phyloP scores from a whole-genome alignment of 768 basidiomycete genomes.

The Lactarius tabidus region DNA sequence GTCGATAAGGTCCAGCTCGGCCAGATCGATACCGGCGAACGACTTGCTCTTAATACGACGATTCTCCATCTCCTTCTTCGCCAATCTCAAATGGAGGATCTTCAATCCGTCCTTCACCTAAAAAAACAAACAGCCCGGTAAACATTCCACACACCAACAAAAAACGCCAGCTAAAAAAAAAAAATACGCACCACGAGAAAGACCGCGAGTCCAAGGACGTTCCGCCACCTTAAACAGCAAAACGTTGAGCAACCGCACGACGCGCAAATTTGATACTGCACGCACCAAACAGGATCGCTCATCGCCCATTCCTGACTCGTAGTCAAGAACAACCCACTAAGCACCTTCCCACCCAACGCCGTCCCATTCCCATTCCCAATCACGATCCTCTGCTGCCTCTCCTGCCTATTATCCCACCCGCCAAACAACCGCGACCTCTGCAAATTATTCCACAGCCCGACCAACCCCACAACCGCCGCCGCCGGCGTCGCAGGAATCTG shows the following conservation, averaged over 20 bases:
- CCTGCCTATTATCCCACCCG: background rate
- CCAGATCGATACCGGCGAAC: slow-evolving; percentile 67
- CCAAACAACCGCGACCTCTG: background rate
- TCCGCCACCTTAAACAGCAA: slow-evolving; percentile 49
- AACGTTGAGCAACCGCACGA: too few species aligned
- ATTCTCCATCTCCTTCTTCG: slow-evolving; percentile 67
- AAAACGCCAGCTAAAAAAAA: background rate
- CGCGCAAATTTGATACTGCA: background rate
- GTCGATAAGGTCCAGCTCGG: slow-evolving; percentile 58
- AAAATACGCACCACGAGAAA: slow-evolving; percentile 52
- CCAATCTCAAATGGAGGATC: slow-evolving; percentile 63
- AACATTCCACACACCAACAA: background rate
- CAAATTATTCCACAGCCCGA: slow-evolving; percentile 3
- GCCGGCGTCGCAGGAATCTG: background rate
- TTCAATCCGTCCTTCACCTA: slow-evolving; percentile 67
- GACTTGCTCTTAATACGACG: slow-evolving; percentile 64
- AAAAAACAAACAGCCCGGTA: too few species aligned
- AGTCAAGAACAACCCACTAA: slow-evolving; percentile 39
- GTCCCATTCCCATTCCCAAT: background rate
- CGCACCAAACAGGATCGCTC: slow-evolving; percentile 69
- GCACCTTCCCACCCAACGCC: slow-evolving; percentile 26
- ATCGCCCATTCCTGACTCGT: slow-evolving; percentile 61
- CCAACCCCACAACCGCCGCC: background rate
- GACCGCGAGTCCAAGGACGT: slow-evolving; percentile 61
- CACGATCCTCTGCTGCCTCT: background rate